phyloP scores from a whole-genome alignment of 768 basidiomycete genomes.

The Antrodiella citrinella region DNA sequence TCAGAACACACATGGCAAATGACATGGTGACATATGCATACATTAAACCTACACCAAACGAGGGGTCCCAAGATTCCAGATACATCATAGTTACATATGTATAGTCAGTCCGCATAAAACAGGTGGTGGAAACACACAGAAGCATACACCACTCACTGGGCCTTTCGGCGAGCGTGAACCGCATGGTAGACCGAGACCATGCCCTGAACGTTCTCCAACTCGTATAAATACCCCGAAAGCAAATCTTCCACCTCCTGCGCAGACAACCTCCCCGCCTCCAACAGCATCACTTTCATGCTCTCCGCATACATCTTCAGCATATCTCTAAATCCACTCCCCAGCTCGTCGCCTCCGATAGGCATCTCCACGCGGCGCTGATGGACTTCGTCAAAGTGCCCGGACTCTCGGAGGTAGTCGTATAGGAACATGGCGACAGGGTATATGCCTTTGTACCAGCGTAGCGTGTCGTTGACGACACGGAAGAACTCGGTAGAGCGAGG shows the following conservation, averaged over 20 bases:
- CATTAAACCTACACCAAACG: no score
- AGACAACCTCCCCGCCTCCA: slow-evolving; percentile 24
- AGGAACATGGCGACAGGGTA: slow-evolving; percentile 29
- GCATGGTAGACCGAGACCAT: slow-evolving; percentile 41
- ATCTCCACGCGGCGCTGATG: slow-evolving; percentile 28
- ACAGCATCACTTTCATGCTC: slow-evolving; percentile 41
- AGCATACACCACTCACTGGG: background rate
- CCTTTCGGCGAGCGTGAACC: slow-evolving; percentile 32
- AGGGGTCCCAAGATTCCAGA: no score
- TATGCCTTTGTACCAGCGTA: slow-evolving; percentile 26
- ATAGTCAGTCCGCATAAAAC: no score
- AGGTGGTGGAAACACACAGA: no score
- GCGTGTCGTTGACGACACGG: slow-evolving; percentile 31
- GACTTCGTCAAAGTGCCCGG: slow-evolving; percentile 35
- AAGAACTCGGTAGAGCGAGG: slow-evolving; percentile 26
- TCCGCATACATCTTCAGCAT: slow-evolving; percentile 36
- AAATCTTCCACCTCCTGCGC: slow-evolving; percentile 28
- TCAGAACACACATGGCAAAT: no score
- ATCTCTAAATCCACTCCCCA: slow-evolving; percentile 24
- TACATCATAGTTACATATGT: no score
- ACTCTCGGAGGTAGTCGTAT: slow-evolving; percentile 27
- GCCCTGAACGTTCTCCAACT: slow-evolving; percentile 38
- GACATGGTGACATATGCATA: no score
- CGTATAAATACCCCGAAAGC: slow-evolving; percentile 34
- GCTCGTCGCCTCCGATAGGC: slow-evolving; percentile 43